Conservation (phyloP, 371 early-diverging fungal species). For the Mortierella sp. region DNA sequence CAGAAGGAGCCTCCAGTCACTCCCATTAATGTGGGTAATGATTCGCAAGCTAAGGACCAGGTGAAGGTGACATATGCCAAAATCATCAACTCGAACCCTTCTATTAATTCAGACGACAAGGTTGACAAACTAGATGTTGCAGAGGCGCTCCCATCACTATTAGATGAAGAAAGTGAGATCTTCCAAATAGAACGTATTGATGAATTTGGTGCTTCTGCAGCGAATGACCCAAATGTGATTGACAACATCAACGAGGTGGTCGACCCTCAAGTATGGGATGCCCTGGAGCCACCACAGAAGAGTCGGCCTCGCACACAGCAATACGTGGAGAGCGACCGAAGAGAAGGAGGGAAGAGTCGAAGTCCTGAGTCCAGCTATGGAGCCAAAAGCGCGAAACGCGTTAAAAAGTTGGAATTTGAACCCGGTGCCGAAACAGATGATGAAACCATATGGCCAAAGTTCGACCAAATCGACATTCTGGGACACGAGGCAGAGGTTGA, state of each 20-base stretch:
- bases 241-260: conserved; percentile 12
- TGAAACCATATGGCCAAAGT: background rate
- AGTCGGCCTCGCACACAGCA: background rate
- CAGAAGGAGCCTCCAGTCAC: background rate
- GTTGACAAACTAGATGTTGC: conserved; percentile 10
- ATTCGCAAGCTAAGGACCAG: background rate
- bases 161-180: background rate
- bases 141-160: background rate
- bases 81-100: background rate
- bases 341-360: background rate
- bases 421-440: background rate
- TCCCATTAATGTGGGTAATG: background rate
- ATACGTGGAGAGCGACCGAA: conserved; percentile 4
- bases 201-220: background rate
- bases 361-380: background rate
- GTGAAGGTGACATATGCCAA: background rate
- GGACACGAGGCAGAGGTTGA: conserved; percentile 36
- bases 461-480: conserved; percentile 39
- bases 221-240: conserved; percentile 24
- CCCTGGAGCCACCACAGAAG: conserved; percentile 14
- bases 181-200: conserved; percentile 1
- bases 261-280: conserved; percentile 29
- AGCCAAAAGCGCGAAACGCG: background rate
- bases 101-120: background rate
- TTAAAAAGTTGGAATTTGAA: background rate